Evolutionary conservation across 78 protist species (phyloP).

Genomic region (Corallochytrium limacisporum): DNA sequence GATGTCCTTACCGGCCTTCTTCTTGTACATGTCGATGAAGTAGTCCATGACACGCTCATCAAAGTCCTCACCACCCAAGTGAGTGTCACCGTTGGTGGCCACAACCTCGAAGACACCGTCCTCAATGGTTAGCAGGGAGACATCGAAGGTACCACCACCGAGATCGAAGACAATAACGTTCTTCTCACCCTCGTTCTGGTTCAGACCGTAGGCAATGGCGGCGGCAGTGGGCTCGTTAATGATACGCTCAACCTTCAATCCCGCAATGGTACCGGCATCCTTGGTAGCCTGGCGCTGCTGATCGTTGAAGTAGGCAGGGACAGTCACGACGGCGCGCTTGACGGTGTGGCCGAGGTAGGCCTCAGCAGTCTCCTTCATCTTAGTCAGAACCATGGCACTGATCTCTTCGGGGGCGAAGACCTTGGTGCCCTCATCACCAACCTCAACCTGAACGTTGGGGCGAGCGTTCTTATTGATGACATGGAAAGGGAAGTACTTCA

Average conservation of each 20-base stretch:
- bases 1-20: slow-evolving; percentile 64
- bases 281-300: slow-evolving; percentile 52
- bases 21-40: slow-evolving; percentile 61
- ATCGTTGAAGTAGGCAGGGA: slow-evolving; percentile 95
- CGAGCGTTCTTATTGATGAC: slow-evolving; percentile 66
- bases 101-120: slow-evolving; percentile 96
- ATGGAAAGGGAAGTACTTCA: slow-evolving; percentile 70
- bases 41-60: slow-evolving; percentile 88
- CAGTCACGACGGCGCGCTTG: slow-evolving; percentile 86
- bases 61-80: slow-evolving; percentile 98
- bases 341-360: slow-evolving; percentile 75
- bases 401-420: slow-evolving; percentile 93
- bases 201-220: slow-evolving; percentile 86
- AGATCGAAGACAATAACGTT: slow-evolving; percentile 96
- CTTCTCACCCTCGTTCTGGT: slow-evolving; percentile 38
- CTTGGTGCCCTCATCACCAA: slow-evolving; percentile 45
- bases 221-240: slow-evolving; percentile 97
- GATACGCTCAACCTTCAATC: slow-evolving; percentile 76
- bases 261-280: slow-evolving; percentile 61
- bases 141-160: slow-evolving; percentile 99
- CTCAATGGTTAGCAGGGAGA: slow-evolving; percentile 88
- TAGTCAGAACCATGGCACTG: slow-evolving; percentile 92
- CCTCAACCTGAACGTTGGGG: slow-evolving; percentile 80
- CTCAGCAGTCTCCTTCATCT: slow-evolving; percentile 89
- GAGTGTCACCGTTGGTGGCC: slow-evolving; percentile 97